These are phyloP conservation scores for Beauveria pseudobassiana DNA, from an alignment of 2,329 filamentous ascomycete species.

Conservation along the genomic window DNA sequence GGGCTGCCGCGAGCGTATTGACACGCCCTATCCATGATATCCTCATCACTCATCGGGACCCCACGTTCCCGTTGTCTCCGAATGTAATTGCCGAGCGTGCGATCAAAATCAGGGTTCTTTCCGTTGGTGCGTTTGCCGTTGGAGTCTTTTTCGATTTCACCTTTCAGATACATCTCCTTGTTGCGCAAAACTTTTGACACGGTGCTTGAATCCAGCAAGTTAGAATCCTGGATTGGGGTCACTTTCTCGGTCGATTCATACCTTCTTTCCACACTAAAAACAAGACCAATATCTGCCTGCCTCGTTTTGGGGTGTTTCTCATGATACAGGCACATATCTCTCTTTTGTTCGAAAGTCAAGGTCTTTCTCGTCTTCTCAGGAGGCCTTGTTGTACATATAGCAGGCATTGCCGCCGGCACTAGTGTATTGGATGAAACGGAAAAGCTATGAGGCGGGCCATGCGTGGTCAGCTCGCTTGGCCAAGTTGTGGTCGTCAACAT, in stretches of 20 bases:
- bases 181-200: constrained; percentile 96
- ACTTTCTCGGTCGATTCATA: constrained; percentile 34
- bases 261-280: constrained; percentile 97
- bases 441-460: constrained; percentile 44
- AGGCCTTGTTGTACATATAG: constrained; percentile 31
- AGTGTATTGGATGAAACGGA: constrained; percentile 52
- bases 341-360: constrained; percentile 81
- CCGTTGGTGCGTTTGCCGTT: constrained; percentile 77
- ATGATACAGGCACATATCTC: constrained; percentile 89
- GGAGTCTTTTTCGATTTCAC: constrained; percentile 64
- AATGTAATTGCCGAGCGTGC: constrained; percentile 81
- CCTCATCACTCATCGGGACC: constrained; percentile 64
- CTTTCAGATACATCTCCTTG: constrained; percentile 87
- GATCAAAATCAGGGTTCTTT: constrained; percentile 84
- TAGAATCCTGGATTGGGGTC: constrained; percentile 11
- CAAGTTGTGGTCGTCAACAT: constrained; percentile 65
- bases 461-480: constrained; percentile 77
- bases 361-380: constrained; percentile 69
- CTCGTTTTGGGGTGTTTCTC: constrained; percentile 85
- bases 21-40: constrained; percentile 75
- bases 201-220: constrained; percentile 52
- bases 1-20: constrained; percentile 68
- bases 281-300: constrained; percentile 91
- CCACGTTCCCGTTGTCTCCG: constrained; percentile 74
- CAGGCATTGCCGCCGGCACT: constrained; percentile 44